Percentiles rank a stretch among this genome's conserved stretches.
These are phyloP conservation scores for Aureobasidium sp. DNA, from an alignment of 2,329 filamentous ascomycete genomes.

Conservation along the genomic window DNA sequence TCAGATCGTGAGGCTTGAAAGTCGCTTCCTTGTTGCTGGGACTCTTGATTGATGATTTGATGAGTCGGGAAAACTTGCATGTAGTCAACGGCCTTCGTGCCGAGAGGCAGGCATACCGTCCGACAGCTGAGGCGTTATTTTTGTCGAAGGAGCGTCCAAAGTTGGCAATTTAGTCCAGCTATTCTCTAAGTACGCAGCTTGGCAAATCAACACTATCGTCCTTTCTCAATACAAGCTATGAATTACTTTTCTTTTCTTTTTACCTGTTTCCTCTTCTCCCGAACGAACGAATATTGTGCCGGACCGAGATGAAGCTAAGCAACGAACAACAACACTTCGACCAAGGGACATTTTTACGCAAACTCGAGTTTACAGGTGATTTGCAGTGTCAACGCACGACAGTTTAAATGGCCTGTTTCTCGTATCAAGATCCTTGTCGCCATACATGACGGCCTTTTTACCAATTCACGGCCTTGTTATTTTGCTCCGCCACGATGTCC, in stretches of 20 bases:
- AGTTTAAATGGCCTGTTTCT: not conserved
- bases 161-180: not conserved
- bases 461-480: not conserved
- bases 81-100: not conserved
- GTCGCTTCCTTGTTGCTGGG: not conserved
- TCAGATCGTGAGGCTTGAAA: not conserved
- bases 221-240: not conserved
- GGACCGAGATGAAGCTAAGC: not conserved
- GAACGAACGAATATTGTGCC: not conserved
- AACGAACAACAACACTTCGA: not conserved
- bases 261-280: not conserved
- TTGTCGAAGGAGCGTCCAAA: not conserved
- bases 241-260: not conserved
- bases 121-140: not conserved
- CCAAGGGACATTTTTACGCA: too few relatives aligned
- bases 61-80: not conserved
- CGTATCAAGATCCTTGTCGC: not conserved
- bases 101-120: not conserved
- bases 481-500: constrained; percentile 9
- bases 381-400: not conserved
- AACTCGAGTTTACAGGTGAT: not conserved
- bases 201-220: not conserved
- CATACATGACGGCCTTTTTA: not conserved
- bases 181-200: not conserved
- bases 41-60: not conserved